Percentiles rank a stretch among this genome's conserved stretches.
phyloP scores from a whole-genome alignment of 176 grass and related monocot genomes.

The Aegilops longissima region DNA sequence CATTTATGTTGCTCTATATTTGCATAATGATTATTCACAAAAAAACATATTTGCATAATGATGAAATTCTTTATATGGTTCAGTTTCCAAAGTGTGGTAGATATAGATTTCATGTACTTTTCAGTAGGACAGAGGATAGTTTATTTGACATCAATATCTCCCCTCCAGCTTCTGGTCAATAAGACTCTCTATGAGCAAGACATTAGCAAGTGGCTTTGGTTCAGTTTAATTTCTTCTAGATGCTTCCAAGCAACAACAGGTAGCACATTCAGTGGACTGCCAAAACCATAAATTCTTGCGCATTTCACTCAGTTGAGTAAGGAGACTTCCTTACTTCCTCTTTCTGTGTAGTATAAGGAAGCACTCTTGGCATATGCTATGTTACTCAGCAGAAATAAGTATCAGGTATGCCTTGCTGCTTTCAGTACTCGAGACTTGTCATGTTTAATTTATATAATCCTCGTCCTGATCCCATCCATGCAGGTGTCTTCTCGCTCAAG shows the following conservation, averaged over 20 bases:
- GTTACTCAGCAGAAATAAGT: conserved; percentile 59
- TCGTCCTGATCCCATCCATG: conserved; percentile 17
- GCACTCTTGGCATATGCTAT: conserved; percentile 84
- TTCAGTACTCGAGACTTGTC: not conserved
- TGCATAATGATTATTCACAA: no score
- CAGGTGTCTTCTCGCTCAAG: conserved; percentile 61
- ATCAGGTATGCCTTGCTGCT: conserved; percentile 52
- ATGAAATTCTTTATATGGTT: no score
- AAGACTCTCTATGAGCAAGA: conserved; percentile 92
- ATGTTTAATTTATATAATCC: not conserved
- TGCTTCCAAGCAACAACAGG: conserved; percentile 98
- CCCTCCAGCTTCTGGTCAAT: conserved; percentile 86
- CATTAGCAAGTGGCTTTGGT: conserved; percentile 90
- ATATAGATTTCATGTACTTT: not conserved
- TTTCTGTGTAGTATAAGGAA: conserved; percentile 80
- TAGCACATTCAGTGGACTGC: conserved; percentile 18
- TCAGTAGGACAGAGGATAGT: not conserved
- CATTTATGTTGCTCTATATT: no score
- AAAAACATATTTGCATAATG: no score
- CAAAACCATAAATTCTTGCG: not conserved
- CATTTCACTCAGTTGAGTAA: no score
- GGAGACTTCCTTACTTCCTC: not conserved
- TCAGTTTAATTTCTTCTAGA: conserved; percentile 95
- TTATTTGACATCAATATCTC: conserved; percentile 7
- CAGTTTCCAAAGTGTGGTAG: not conserved